Base-by-base conservation (phyloP, 805 yeast genomes). In the Phaffomyces thermotolerans region DNA sequence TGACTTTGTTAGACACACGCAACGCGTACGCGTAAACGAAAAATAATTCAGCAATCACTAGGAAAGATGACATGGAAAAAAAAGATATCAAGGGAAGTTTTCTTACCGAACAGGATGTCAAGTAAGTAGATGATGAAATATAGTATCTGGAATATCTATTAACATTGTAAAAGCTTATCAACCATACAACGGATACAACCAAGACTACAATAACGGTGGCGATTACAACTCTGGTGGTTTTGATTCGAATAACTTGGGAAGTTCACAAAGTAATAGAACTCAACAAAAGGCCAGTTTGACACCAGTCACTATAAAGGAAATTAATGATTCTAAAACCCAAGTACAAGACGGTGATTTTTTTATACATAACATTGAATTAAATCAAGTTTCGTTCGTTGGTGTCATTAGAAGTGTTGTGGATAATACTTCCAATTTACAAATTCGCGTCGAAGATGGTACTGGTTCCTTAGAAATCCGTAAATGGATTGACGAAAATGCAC, bases 391-490 rank as follows among this genome's bases (percentile, higher is more conserved):
- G 23, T 73, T 84, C 53, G 76, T 81, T 8, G 95, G 89, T 1
- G 78, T 84, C 18, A 67, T 84, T n/a, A 71, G 91, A 56, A 78
- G 76, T 46, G 75, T 82, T 14, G 70, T 71, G 3, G 79, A 79
- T 46, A 73, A 72, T 46, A 73, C 84, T 2, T 68, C 81, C 8
- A 76, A 78, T 36, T 63, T 81, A 25, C 63, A 65, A 18, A 58
- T 82, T 37, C 77, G 79, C 17, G 56, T 84, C n/a, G 93, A 84
- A 55, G 95, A 84, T 59, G 91, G 93, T 10, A 80, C 93, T 0
- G 89, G 88, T 0, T 65, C 73, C 4, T 67, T 80, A 7, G 81
- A 79, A 23, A 72, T 84, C 39, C 73, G 83, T 53, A 73, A 74
- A 49, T 84, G 91, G 91, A 63, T 69, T 44, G 72, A 72, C 39